Conservation (phyloP, 1,139 yeast species). For the Torulaspora pretoriensis region DNA sequence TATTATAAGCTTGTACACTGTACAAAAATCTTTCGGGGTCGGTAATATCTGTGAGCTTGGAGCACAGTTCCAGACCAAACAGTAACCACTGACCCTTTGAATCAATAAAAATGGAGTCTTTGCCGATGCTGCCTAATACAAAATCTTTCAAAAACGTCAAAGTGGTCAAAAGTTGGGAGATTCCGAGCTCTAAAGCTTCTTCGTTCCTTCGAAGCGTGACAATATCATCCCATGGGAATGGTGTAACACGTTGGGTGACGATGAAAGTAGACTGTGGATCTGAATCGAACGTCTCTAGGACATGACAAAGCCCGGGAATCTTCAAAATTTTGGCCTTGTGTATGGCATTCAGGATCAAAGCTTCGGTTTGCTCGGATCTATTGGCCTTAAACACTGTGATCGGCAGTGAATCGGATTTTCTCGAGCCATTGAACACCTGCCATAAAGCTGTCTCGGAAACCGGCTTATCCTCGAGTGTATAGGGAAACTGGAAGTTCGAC, state of each 20-base stretch:
- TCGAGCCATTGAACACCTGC: conserved; percentile 43
- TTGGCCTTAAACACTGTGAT: conserved; percentile 31
- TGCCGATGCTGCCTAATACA: conserved; percentile 60
- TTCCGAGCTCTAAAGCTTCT: conserved; percentile 53
- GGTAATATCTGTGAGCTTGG: conserved; percentile 44
- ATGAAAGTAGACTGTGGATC: conserved; percentile 62
- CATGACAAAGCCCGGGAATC: conserved; percentile 71
- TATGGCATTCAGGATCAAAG: conserved; percentile 60
- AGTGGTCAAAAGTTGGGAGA: conserved; percentile 53
- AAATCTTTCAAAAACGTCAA: conserved; percentile 59
- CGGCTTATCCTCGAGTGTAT: conserved; percentile 26
- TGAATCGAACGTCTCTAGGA: conserved; percentile 61
- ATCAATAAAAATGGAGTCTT: conserved; percentile 59
- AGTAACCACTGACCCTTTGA: conserved; percentile 78
- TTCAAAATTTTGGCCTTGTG: conserved; percentile 63
- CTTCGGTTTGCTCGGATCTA: conserved; percentile 13
- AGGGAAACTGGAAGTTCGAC: conserved; percentile 34
- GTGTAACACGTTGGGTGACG: conserved; percentile 73
- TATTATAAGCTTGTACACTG: conserved; percentile 31
- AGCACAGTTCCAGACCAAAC: conserved; percentile 75
- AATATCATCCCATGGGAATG: conserved; percentile 41
- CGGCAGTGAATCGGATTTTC: conserved; percentile 32
- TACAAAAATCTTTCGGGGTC: conserved; percentile 43
- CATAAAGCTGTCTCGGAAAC: conserved; percentile 39
- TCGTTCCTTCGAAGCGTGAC: conserved; percentile 25